Evolutionary conservation across 768 basidiomycete genomes (phyloP), one percentile per base, ranked within the genome.

Genomic region (Serendipita sp.): DNA sequence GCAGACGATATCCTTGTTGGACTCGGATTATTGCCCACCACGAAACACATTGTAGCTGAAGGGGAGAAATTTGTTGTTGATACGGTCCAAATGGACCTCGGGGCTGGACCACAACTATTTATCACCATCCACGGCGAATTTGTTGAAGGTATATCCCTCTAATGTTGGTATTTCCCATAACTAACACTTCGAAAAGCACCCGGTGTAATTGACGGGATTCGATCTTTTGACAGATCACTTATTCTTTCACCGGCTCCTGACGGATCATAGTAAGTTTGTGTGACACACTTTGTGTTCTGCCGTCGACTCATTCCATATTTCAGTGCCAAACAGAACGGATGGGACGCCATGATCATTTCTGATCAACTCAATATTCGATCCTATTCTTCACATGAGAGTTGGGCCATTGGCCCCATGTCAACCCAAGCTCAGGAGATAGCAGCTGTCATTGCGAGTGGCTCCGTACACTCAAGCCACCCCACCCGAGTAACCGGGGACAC

Each of bases 171-270:
- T 23, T 37, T 18, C 50, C 8, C 29, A 18, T 50, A 5, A 18
- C 48, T 50, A 31, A 50, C 48, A n/a, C 5, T 31, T 27, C 18
- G 36, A 60, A 1, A 68, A 88, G 86, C 81, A 68, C 85, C 86
- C 10, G 55, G 55, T n/a, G 33, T 36, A 11, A 60, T 60, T 60
- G 55, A 60, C 36, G 93, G 92, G 10, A 75, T 91, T 27, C 83
- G 95, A 52, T 95, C 93, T 23, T 99, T 99, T 74, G 92, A 96
- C 72, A 81, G 96, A 64, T 85, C 90, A 0, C 94, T 98, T 71
- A 80, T 98, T 63, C 77, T 99, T 29, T 83, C 85, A 3, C 87
- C 88, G 44, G 86, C 93, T 2, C 74, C 83, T 29, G 83, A 86
- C 62, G 88, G 85, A 31, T 93, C 94, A 69, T 77, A 84, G 93